Conservation (phyloP, 1,139 yeast genomes). For the Hyphopichia fennica region DNA sequence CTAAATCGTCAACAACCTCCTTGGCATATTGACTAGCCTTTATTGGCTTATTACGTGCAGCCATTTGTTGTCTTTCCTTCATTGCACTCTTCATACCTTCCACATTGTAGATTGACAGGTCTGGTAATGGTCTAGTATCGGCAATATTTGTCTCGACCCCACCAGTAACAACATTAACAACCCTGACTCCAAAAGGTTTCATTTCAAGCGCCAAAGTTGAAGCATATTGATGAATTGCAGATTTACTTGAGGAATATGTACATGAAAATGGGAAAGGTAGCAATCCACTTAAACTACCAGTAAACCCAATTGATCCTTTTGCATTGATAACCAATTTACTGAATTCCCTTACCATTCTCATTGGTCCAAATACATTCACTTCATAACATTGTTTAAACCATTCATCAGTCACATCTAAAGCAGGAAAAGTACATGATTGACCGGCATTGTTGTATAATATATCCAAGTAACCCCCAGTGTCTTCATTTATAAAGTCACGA, state of each 20-base stretch:
- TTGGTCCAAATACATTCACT: conserved; percentile 71
- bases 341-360: conserved; percentile 63
- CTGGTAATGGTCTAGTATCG: conserved; percentile 53
- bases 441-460: conserved; percentile 65
- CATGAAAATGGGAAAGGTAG: conserved; percentile 72
- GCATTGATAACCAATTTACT: conserved; percentile 59
- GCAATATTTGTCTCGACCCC: conserved; percentile 35
- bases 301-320: conserved; percentile 70
- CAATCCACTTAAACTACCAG: conserved; percentile 71
- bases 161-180: conserved; percentile 66
- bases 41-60: conserved; percentile 60
- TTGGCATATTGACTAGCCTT: conserved; percentile 55
- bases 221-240: conserved; percentile 75
- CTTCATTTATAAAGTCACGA: conserved; percentile 24
- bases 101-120: conserved; percentile 52
- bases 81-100: conserved; percentile 53
- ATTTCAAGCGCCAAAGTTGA: conserved; percentile 62
- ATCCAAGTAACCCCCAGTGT: conserved; percentile 51
- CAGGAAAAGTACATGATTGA: conserved; percentile 69
- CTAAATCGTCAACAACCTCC: conserved; percentile 52
- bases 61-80: conserved; percentile 57
- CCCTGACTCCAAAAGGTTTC: conserved; percentile 72
- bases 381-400: conserved; percentile 55
- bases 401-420: conserved; percentile 63
- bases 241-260: conserved; percentile 69